Conservation (phyloP, 805 yeast genomes). For the Kazachstania psychrophila region DNA sequence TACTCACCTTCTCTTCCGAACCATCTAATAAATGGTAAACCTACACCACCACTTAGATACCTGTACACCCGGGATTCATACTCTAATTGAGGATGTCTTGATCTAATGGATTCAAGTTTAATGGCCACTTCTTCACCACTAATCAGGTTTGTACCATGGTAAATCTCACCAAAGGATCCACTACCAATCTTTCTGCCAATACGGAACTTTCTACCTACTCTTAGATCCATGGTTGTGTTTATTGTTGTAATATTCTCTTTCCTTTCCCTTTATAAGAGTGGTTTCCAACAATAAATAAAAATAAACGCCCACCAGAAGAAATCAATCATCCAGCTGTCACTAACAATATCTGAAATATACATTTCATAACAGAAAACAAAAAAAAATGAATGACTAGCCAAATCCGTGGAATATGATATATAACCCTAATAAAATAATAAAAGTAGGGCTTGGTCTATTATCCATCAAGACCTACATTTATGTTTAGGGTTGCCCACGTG, state of each 20-base stretch:
- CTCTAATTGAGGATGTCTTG: slow-evolving; percentile 95
- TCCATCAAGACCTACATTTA: too few relatives aligned
- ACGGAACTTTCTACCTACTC: slow-evolving; percentile 92
- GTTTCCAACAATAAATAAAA: neutral
- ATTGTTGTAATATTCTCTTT: neutral
- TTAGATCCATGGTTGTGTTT: slow-evolving; percentile 46
- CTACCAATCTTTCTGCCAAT: slow-evolving; percentile 94
- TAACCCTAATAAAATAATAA: too few relatives aligned
- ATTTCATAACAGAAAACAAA: too few relatives aligned
- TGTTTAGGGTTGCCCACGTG: too few relatives aligned
- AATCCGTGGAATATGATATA: too few relatives aligned
- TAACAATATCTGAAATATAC: too few relatives aligned
- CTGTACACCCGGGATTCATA: slow-evolving; percentile 96
- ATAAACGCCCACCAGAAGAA: too few relatives aligned
- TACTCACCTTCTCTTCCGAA: slow-evolving; percentile 95
- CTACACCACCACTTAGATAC: slow-evolving; percentile 93
- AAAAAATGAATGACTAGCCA: too few relatives aligned
- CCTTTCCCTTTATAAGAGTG: neutral
- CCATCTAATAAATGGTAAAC: slow-evolving; percentile 96
- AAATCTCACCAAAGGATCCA: slow-evolving; percentile 96
- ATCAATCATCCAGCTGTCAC: too few relatives aligned
- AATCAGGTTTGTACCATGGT: slow-evolving; percentile 85
- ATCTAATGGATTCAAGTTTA: slow-evolving; percentile 81
- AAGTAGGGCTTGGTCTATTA: too few relatives aligned
- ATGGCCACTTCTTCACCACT: slow-evolving; percentile 98